Percentiles rank a stretch among this genome's conserved stretches.
Evolutionary conservation across 176 grass and related monocot genomes (phyloP).

Genomic region (maize (Zea mays)): Zm-B73-REFERENCE-NAM-5.0 NC_050098.1:236912001-236912500

Average conservation of each 20-base stretch:
- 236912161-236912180: slow-evolving; percentile 19
- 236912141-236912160: neutral
- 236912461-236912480: too few relatives aligned
- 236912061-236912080: neutral
- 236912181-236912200: neutral
- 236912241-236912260: neutral
- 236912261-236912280: slow-evolving; percentile 6
- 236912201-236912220: neutral
- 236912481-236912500: too few relatives aligned
- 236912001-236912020: slow-evolving; percentile 66
- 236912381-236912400: too few relatives aligned
- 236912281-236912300: neutral
- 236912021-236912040: slow-evolving; percentile 59
- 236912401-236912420: too few relatives aligned
- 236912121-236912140: neutral
- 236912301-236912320: neutral
- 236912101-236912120: too few relatives aligned
- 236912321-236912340: neutral
- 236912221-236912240: slow-evolving; percentile 24
- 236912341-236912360: too few relatives aligned
- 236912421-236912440: too few relatives aligned
- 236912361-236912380: too few relatives aligned
- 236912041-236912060: slow-evolving; percentile 39
- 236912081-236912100: neutral
- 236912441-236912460: too few relatives aligned